Conservation (phyloP, 352 stramenopile genomes). For the Aphanomyces cochlioides region DNA sequence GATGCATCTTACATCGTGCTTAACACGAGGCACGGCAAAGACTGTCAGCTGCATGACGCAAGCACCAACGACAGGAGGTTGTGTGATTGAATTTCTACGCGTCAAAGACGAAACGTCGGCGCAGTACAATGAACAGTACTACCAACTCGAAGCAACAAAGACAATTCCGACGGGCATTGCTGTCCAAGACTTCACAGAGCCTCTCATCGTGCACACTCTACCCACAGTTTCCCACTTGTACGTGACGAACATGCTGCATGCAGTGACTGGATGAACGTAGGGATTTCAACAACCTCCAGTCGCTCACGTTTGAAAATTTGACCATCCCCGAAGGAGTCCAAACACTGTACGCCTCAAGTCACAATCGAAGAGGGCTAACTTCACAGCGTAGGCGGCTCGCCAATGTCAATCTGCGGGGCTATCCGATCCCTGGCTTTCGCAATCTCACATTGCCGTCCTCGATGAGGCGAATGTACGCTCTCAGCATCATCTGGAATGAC, state of each 20-base stretch:
- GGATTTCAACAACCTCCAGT: constrained; percentile 6
- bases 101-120: not conserved
- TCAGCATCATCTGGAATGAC: not conserved
- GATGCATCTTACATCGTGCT: constrained; percentile 10
- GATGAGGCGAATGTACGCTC: constrained; percentile 4
- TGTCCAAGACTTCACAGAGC: not conserved
- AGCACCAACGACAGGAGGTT: not conserved
- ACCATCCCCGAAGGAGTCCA: constrained; percentile 7
- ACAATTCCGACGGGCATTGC: not conserved
- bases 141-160: not conserved
- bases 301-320: constrained; percentile 5
- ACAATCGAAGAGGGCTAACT: not conserved
- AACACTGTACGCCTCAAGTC: not conserved
- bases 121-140: not conserved
- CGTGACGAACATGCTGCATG: not conserved
- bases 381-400: constrained; percentile 1
- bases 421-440: not conserved
- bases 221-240: constrained; percentile 6
- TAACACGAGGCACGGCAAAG: not conserved
- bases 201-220: not conserved
- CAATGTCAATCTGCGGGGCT: constrained; percentile 2
- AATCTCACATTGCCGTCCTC: not conserved
- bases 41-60: not conserved
- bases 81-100: not conserved
- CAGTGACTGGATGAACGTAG: not conserved